phyloP scores from a whole-genome alignment of 192 early-diverging fungal species.

The Entomortierella parvispora region DNA sequence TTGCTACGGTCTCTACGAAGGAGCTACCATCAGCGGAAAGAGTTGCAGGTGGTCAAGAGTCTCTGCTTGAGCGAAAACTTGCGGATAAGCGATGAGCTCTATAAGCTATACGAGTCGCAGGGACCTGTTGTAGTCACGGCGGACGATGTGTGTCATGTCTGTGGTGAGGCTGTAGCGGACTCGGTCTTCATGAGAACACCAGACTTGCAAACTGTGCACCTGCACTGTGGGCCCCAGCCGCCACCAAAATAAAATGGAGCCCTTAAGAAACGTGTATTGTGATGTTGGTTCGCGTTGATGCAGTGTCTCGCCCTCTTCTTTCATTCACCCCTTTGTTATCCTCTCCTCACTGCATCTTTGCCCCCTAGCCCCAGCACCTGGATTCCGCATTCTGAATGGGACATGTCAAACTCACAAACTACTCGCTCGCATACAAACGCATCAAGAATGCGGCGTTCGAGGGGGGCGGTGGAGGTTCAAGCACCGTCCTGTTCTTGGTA shows the following conservation, averaged over 20 bases:
- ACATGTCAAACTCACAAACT: slow-evolving; percentile 51
- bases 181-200: slow-evolving; percentile 50
- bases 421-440: slow-evolving; percentile 45
- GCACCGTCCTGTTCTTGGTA: slow-evolving; percentile 65
- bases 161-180: slow-evolving; percentile 51
- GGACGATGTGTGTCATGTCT: slow-evolving; percentile 55
- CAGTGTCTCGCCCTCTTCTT: not conserved
- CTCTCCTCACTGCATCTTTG: not conserved
- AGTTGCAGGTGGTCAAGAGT: no score
- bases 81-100: no score
- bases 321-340: not conserved
- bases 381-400: slow-evolving; percentile 22
- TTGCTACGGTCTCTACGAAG: slow-evolving; percentile 20
- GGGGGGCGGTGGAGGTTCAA: slow-evolving; percentile 12
- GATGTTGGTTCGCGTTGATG: not conserved
- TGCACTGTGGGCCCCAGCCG: slow-evolving; percentile 49
- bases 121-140: slow-evolving; percentile 35
- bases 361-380: not conserved
- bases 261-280: not conserved
- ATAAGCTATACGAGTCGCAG: no score
- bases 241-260: not conserved
- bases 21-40: no score
- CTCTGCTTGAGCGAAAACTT: no score
- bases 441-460: slow-evolving; percentile 52
- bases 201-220: slow-evolving; percentile 50